phyloP scores from a whole-genome alignment of 345 rosid genomes.

The Cardamine chenopodiifolia region DNA sequence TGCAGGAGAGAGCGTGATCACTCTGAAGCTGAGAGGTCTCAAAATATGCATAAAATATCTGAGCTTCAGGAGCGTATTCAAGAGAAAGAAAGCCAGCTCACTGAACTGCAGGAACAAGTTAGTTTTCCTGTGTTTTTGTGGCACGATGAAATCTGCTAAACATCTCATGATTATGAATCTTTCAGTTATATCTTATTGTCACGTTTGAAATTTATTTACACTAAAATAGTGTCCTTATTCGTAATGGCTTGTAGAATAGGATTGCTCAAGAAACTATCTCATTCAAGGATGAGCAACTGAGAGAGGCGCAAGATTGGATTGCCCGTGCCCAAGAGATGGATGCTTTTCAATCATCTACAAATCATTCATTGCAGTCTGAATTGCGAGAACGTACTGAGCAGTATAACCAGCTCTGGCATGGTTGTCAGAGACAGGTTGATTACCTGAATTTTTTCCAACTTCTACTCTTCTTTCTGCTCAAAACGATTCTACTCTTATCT shows the following conservation, averaged over 20 bases:
- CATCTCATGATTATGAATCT: conserved; percentile 19
- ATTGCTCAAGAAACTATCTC: conserved; percentile 79
- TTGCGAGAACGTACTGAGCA: conserved; percentile 80
- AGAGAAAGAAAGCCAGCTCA: conserved; percentile 84
- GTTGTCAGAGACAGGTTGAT: conserved; percentile 93
- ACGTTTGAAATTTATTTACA: background rate
- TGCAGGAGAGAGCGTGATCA: conserved; percentile 98
- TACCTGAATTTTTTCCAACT: conserved; percentile 16
- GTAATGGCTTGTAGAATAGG: conserved; percentile 67
- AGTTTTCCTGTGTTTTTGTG: conserved; percentile 16
- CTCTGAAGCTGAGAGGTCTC: conserved; percentile 91
- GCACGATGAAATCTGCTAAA: background rate
- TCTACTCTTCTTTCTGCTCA: background rate
- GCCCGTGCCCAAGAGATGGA: conserved; percentile 87
- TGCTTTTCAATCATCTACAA: conserved; percentile 72
- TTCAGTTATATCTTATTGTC: conserved; percentile 5
- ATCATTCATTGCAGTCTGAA: conserved; percentile 77
- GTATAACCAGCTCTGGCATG: conserved; percentile 85
- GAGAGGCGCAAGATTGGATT: conserved; percentile 80
- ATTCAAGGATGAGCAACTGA: conserved; percentile 85
- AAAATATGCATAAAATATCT: conserved; percentile 71
- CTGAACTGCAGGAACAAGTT: conserved; percentile 95
- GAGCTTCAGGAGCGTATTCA: conserved; percentile 91
- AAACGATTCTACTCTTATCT: conserved; percentile 17
- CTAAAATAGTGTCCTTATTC: conserved; percentile 17